Evolutionary conservation across 306 rosid genomes (phyloP).

Genomic region (Castanea mollissima): DNA sequence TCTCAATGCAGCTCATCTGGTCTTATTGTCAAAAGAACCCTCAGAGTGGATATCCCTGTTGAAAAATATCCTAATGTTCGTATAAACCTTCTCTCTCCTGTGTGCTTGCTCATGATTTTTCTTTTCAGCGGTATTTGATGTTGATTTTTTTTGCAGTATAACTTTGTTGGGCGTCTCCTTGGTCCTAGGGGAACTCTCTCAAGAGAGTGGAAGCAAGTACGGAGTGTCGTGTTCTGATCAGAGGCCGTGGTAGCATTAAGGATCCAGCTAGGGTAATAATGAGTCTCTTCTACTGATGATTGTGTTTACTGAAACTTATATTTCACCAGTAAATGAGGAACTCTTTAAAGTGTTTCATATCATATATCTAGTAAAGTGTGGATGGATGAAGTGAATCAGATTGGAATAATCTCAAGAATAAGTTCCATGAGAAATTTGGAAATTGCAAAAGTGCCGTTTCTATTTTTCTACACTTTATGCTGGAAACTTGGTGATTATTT

Average conservation of each 20-base stretch:
- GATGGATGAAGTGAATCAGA: neutral
- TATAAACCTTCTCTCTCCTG: neutral
- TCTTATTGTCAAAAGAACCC: conserved; percentile 77
- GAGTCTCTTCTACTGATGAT: neutral
- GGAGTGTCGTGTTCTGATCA: conserved; percentile 93
- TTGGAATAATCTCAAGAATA: neutral
- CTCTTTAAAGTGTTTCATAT: neutral
- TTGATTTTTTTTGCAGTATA: conserved; percentile 52
- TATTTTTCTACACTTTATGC: neutral
- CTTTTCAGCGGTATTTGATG: conserved; percentile 24
- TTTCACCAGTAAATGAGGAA: neutral
- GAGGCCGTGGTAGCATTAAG: conserved; percentile 99
- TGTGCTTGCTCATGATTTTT: neutral
- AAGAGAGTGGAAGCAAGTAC: conserved; percentile 96
- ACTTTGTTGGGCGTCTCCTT: conserved; percentile 96
- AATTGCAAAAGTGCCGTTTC: neutral
- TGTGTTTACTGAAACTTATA: neutral
- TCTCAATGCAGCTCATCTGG: conserved; percentile 83
- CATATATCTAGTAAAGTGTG: neutral
- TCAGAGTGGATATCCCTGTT: conserved; percentile 94
- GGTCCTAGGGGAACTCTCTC: conserved; percentile 97
- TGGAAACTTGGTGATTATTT: neutral
- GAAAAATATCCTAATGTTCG: conserved; percentile 77
- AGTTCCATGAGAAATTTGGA: neutral
- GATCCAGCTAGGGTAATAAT: conserved; percentile 81